Percentiles rank a stretch among this genome's conserved stretches.
Conservation (phyloP, 192 early-diverging fungal species). For the Coemansia furcata region DNA sequence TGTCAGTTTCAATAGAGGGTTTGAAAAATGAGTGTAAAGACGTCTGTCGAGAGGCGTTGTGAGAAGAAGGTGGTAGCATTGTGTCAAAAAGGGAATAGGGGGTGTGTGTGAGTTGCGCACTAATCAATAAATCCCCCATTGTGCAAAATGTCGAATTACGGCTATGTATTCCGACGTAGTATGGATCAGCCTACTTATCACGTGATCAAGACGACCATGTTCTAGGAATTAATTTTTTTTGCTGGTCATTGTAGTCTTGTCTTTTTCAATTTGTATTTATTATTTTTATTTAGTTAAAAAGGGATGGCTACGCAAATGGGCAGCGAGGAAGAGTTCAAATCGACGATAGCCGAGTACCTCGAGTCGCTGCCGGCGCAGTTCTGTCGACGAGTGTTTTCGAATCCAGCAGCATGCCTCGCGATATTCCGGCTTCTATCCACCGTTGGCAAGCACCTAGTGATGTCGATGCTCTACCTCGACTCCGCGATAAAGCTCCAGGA, state of each 20-base stretch:
- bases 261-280: background rate
- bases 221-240: background rate
- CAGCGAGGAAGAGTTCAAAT: slow-evolving; percentile 61
- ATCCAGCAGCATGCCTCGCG: slow-evolving; percentile 90
- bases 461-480: slow-evolving; percentile 81
- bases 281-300: background rate
- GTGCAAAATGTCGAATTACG: background rate
- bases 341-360: slow-evolving; percentile 76
- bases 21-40: slow-evolving; percentile 1
- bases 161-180: background rate
- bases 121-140: background rate
- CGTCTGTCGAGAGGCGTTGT: background rate
- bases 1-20: background rate
- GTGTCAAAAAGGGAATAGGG: background rate
- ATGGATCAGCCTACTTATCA: background rate
- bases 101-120: background rate
- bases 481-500: slow-evolving; percentile 60
- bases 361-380: slow-evolving; percentile 75
- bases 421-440: slow-evolving; percentile 86
- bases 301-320: slow-evolving; percentile 20
- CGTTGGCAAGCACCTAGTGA: slow-evolving; percentile 83
- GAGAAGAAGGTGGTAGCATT: background rate
- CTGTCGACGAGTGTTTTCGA: slow-evolving; percentile 76
- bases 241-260: background rate
- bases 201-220: background rate